Percentiles rank a stretch among this genome's conserved stretches.
Evolutionary conservation across 768 basidiomycete species (phyloP).

Genomic region (Mycena floridula): DNA sequence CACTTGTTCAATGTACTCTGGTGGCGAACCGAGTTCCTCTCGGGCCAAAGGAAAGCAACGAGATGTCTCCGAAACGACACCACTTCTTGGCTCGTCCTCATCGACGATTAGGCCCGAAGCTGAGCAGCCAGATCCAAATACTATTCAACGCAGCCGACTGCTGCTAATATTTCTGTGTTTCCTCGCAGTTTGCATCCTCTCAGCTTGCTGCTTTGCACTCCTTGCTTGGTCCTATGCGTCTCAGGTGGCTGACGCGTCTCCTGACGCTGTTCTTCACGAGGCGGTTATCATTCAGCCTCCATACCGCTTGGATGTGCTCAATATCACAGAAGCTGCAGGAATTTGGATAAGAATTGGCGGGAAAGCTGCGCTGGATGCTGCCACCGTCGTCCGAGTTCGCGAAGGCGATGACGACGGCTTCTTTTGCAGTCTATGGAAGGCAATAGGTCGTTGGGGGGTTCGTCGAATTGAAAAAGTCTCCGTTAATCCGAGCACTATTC

Average conservation of each 20-base stretch:
- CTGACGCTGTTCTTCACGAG: slow-evolving; percentile 51
- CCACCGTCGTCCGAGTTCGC: slow-evolving; percentile 50
- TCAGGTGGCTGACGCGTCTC: slow-evolving; percentile 42
- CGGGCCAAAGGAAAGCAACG: slow-evolving; percentile 1
- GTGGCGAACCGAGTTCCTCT: no score
- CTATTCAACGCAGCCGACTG: slow-evolving; percentile 28
- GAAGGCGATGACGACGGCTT: slow-evolving; percentile 36
- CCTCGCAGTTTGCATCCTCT: slow-evolving; percentile 40
- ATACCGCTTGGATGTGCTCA: slow-evolving; percentile 54
- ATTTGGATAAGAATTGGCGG: slow-evolving; percentile 56
- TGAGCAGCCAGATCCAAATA: slow-evolving; percentile 4
- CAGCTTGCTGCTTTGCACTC: slow-evolving; percentile 37
- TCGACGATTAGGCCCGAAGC: not conserved
- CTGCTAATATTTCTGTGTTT: slow-evolving; percentile 52
- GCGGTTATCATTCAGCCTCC: slow-evolving; percentile 57
- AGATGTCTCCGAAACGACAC: not conserved
- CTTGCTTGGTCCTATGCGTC: slow-evolving; percentile 66
- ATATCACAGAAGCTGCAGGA: slow-evolving; percentile 49
- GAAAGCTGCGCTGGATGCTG: slow-evolving; percentile 63
- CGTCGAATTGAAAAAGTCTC: slow-evolving; percentile 49
- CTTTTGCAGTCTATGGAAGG: slow-evolving; percentile 51
- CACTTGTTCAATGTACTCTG: no score
- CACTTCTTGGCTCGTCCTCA: not conserved
- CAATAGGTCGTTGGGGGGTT: slow-evolving; percentile 64
- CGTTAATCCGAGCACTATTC: slow-evolving; percentile 45